Evolutionary conservation across 495 filamentous ascomycete species (phyloP), one percentile per base, ranked within the genome.

Genomic region (Oleoguttula mirabilis): DNA sequence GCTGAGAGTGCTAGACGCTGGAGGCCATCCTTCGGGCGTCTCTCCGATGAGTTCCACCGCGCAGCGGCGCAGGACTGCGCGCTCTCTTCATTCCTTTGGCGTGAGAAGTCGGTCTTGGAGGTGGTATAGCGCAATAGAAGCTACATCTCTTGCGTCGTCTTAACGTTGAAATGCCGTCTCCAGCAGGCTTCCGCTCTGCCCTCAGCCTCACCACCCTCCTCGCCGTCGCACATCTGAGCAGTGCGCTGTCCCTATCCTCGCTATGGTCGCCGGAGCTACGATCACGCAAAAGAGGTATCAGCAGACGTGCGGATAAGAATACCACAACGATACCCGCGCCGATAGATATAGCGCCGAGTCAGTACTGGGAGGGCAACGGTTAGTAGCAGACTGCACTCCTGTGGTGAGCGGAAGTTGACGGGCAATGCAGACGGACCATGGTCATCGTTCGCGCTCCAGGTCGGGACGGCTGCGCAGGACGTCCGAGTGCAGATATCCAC

Each of bases 401-500:
- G 11, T 15, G 14, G 15, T 5, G 2, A 28, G 24, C 14, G 11
- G n/a, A 16, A 8, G 5, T 39, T 12, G 14, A 21, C 21, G 11
- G 20, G 21, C 15, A 14, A 28, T 22, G 27, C 20, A 46, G 53
- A 55, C 31, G 49, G 52, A 11, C 45, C 48, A 16, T 59, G 59
- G 59, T 60, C 57, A 4, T 55, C 59, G 38, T 77, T 77, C 39
- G 60, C 63, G 10, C 60, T 80, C 39, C 67, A 64, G 35, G 62
- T 79, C 3, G 77, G 77, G 21, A 65, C 66, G n/a, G 66, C 70
- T 16, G 59, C 63, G 11, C 73, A 78, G 56, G 64, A 70, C 36
- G 57, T 78, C 4, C 70, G 76, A 44, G 64, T 77, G 36, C 64
- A 71, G 21, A 62, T 70, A 31, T 73, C 69, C 45, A 80, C 76